A percentile compares a stretch with the other conserved stretches of the same genome.
Evolutionary conservation across 192 early-diverging fungal genomes (phyloP).

Genomic region (Coemansia sp.): DNA sequence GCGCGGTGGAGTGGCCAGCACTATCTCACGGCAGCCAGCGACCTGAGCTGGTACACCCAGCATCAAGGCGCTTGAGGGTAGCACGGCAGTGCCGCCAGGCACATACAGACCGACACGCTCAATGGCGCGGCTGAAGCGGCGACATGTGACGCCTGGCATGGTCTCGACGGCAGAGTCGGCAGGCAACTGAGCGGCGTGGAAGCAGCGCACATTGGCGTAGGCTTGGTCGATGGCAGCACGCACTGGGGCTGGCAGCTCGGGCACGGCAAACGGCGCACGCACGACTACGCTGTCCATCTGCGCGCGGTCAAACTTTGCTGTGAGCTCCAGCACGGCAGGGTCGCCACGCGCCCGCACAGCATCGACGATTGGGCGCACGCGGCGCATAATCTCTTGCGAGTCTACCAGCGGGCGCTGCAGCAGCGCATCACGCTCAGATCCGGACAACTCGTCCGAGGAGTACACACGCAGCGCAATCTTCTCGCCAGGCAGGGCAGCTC

Average conservation of each 20-base stretch:
- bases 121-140: constrained; percentile 90
- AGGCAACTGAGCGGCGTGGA: constrained; percentile 90
- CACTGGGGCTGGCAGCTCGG: constrained; percentile 62
- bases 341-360: constrained; percentile 83
- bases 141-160: constrained; percentile 96
- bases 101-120: constrained; percentile 97
- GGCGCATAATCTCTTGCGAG: constrained; percentile 80
- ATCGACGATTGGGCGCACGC: constrained; percentile 88
- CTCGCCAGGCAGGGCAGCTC: constrained; percentile 40
- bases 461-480: constrained; percentile 77
- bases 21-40: constrained; percentile 92
- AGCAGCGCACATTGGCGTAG: constrained; percentile 86
- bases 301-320: constrained; percentile 88
- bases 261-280: constrained; percentile 76
- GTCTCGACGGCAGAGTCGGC: constrained; percentile 82
- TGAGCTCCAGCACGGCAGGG: constrained; percentile 77
- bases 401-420: constrained; percentile 90
- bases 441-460: constrained; percentile 52
- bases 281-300: constrained; percentile 68
- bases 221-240: constrained; percentile 90
- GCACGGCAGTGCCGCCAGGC: constrained; percentile 94
- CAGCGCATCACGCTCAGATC: constrained; percentile 58
- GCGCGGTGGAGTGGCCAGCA: constrained; percentile 92
- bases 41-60: constrained; percentile 96
- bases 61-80: constrained; percentile 95